These are phyloP conservation scores for Abrus pulchellus DNA, from an alignment of 306 rosid species.

Conservation along the genomic window DNA sequence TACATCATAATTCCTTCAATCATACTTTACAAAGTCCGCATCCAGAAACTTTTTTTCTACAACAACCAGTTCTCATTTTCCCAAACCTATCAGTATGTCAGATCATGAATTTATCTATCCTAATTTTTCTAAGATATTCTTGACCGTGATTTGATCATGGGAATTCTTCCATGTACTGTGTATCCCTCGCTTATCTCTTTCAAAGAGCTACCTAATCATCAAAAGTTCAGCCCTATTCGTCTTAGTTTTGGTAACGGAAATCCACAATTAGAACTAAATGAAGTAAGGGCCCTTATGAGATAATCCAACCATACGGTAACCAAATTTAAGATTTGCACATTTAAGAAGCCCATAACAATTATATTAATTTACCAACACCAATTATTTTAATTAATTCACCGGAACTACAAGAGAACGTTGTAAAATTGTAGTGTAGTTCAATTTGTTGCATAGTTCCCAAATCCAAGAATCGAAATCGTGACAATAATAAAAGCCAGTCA, in stretches of 20 bases:
- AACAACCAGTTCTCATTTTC: conserved; percentile 4
- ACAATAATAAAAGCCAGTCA: too few relatives aligned
- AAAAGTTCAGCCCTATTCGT: not conserved
- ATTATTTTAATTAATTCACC: not conserved
- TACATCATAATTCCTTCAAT: not conserved
- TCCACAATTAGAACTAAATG: not conserved
- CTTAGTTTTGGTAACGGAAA: not conserved
- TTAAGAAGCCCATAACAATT: not conserved
- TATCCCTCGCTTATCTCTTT: not conserved
- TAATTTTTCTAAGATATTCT: not conserved
- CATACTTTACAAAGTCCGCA: not conserved
- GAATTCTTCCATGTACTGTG: not conserved
- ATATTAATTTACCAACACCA: not conserved
- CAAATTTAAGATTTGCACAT: not conserved
- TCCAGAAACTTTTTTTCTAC: not conserved
- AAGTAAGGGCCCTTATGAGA: not conserved
- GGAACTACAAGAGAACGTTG: not conserved
- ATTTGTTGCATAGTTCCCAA: too few relatives aligned
- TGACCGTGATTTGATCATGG: not conserved
- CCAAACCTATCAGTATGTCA: not conserved
- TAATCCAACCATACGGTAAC: not conserved
- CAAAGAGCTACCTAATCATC: not conserved
- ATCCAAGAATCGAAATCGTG: too few relatives aligned
- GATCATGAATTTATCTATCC: not conserved
- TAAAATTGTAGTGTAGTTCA: not conserved